Evolutionary conservation across 1,139 yeast species (phyloP), one percentile per base, ranked within the genome.

Genomic region (Torulaspora globosa): DNA sequence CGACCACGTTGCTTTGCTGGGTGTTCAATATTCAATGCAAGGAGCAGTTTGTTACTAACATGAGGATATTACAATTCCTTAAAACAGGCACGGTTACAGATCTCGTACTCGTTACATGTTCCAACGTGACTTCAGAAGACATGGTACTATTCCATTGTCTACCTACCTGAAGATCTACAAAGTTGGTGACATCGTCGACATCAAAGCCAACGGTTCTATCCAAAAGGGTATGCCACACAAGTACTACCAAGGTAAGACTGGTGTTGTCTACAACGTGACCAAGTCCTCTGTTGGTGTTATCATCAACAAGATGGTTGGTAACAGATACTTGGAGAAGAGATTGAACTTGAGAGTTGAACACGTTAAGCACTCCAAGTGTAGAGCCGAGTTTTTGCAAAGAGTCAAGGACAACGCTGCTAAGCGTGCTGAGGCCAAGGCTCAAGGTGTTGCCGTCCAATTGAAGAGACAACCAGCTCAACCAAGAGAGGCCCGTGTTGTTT

Each of bases 161-260:
- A 87, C 95, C 72, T 92, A 90, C 94, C 78, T 92, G 81, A 89
- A 87, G 85, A 78, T 81, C 72, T 92, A 92, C 95, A 88, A 82
- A 78, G 97, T 92, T 68, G 98, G 98, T 71, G 98, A 92, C 77
- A 90, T 92, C 70, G 98, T 92, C 71, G 98, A 92, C 78, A 90
- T 92, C 80, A 90, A 88, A 80, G 98, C 95, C 76, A 92, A 92
- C 75, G 97, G 96, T 82, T 82, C 98, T 66, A 81, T 90, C 80
- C 97, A 92, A 76, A 89, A 90, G 84, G 97, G 98, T 86, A 89
- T 92, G 97, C 98, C 98, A 74, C 96, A 88, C 89, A 92, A 92
- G 82, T 90, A 82, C 85, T 92, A 92, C 96, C 97, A 90, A 82
- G 98, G 98, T 78, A 92, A 89, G 85, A 92, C 98, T 63, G 98